Base-by-base conservation (phyloP, 2,329 filamentous ascomycete species). In the Dactylonectria macrodidyma region DNA sequence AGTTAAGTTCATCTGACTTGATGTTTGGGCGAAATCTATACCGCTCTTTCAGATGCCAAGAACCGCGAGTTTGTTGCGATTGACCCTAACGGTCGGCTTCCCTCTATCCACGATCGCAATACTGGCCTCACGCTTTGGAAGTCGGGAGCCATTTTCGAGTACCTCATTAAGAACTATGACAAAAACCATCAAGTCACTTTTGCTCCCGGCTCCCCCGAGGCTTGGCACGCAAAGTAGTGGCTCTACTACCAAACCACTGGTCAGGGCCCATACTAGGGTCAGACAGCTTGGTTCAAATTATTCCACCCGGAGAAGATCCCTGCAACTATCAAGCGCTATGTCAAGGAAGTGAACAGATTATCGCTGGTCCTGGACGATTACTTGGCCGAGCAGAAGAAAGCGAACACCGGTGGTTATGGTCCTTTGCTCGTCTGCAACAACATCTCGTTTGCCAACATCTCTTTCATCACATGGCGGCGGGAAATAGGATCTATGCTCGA, bases 271-370 rank as follows among this genome's bases (percentile, higher is more conserved):
- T 86, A 85, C 70, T 86, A 76, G 51, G 84, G 84, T 4, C 81
- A 85, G 69, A 68, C 66, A 2, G 71, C 61, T 8, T 82, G 81
- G 80, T 85, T 85, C 74, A 50, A 30, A 14, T 61, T 71, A 1
- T 77, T 77, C 12, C 81, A 84, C 67, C 60, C 74, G 0, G 85
- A 87, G 73, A 57, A 63, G 3, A 5, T 88, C 6, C 79, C 78
- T 1, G 82, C 78, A 7, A 86, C 83, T 10, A 77, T 84, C 22
- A 80, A 84, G 14, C 78, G 86, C 8, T 89, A 88, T 75, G 70
- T 71, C 12, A 80, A 82, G 9, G 84, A 88, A 74, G 78, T 84
- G n/a, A 77, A 79, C 16, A 81, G 86, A 6, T 81, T 88, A 81
- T 3, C 75, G 77, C 2, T 19, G 19, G 85, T 88, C 2, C 67